Conservation (phyloP, 2,329 filamentous ascomycete species). For the Parascedosporium putredinis region DNA sequence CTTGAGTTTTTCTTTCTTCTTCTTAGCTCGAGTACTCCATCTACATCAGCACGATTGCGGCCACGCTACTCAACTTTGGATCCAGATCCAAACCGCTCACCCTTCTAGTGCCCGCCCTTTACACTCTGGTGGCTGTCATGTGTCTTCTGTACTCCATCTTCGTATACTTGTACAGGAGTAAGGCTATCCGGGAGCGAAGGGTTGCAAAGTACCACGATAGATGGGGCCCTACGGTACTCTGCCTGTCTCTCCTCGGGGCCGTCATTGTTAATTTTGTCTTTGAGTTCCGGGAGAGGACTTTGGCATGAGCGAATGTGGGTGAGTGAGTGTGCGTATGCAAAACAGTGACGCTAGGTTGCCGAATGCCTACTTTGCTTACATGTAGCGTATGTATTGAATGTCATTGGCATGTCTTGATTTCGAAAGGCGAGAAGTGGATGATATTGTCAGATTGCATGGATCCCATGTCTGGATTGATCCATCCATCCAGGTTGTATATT, state of each 20-base stretch:
- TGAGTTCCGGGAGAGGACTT: constrained; percentile 27
- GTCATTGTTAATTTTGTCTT: constrained; percentile 73
- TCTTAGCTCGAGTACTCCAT: constrained; percentile 84
- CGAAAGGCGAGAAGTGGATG: too few species aligned
- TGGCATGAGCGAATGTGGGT: not conserved
- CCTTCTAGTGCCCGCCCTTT: constrained; percentile 62
- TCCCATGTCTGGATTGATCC: too few species aligned
- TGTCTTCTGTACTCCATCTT: constrained; percentile 74
- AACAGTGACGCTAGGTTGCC: too few species aligned
- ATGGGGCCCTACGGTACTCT: constrained; percentile 72
- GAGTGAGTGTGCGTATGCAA: not conserved
- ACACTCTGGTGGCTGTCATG: constrained; percentile 69
- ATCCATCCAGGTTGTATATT: too few species aligned
- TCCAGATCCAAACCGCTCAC: constrained; percentile 43
- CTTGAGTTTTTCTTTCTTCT: not conserved
- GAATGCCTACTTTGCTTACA: too few species aligned
- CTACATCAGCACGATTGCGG: constrained; percentile 80
- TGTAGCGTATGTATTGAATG: too few species aligned
- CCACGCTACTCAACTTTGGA: constrained; percentile 75
- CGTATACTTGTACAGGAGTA: constrained; percentile 81
- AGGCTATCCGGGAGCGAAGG: constrained; percentile 70
- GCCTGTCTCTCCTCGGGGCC: constrained; percentile 60
- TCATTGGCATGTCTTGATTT: too few species aligned
- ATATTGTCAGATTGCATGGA: too few species aligned
- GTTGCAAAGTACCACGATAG: constrained; percentile 90